Evolutionary conservation across 306 rosid species (phyloP), one percentile per base, ranked within the genome.

Genomic region (Casuarina equisetifolia): DNA sequence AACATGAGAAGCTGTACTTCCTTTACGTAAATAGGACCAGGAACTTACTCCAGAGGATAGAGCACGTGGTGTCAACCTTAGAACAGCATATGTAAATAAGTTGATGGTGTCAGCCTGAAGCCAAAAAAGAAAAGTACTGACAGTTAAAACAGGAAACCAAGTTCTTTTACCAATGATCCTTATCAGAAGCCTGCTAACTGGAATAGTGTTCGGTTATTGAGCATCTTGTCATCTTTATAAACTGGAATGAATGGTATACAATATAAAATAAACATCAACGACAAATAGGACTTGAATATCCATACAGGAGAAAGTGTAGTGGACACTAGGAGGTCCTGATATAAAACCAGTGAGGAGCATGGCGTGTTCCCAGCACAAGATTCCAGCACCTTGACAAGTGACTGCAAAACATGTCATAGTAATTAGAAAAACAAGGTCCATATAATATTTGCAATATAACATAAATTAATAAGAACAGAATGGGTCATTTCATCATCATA

Each of bases 231-330:
- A 74, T 63, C 69, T 75, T 38, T 44, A 13, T 40, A 25, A 49
- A 63, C 69, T 48, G 48, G 58, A 67, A 54, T 68, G 43, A 44
- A 45, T 7, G 38, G 43, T 48, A 50, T 32, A 40, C 48, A 58
- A 55, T 70, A 49, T 19, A 50, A 54, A 74, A 36, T 70, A 40
- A 9, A 13, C 44, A 72, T 17, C 36, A 44, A 71, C 74, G 40
- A 53, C 62, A 80, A 70, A 74, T n/a, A 64, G 73, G 75, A 53
- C 49, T 76, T 58, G 61, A 84, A 79, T 78, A 81, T 76, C 77
- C 98, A 81, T 95, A 95, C 99, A 53, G 98, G 92, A 80, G 98
- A 87, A 81, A 96, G 91, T 9, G 97, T 91, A 15, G 99, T 91
- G 53, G 99, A 92, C 88, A 96, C 99, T 86, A 96, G 87, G 76